Conservation (phyloP, 495 filamentous ascomycete species). For the Terfezia boudieri region DNA sequence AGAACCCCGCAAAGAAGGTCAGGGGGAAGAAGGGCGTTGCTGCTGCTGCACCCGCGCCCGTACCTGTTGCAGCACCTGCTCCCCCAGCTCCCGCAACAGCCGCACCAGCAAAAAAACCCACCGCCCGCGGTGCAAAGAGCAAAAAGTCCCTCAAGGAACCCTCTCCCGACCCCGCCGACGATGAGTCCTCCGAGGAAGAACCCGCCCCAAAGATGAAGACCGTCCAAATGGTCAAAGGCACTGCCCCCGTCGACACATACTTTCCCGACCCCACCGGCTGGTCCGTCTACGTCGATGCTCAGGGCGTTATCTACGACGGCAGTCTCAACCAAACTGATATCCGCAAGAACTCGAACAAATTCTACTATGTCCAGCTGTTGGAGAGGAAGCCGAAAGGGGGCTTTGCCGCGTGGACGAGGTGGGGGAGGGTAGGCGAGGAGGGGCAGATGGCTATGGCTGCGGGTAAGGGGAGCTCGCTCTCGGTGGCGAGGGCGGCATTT, state of each 20-base stretch:
- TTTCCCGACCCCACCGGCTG: constrained; percentile 13
- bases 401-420: constrained; percentile 39
- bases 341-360: constrained; percentile 45
- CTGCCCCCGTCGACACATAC: constrained; percentile 27
- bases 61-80: not conserved
- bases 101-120: not conserved
- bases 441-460: constrained; percentile 33
- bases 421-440: constrained; percentile 56
- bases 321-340: constrained; percentile 39
- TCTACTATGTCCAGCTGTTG: constrained; percentile 38
- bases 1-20: constrained; percentile 17
- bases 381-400: constrained; percentile 4
- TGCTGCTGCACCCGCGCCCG: constrained; percentile 4
- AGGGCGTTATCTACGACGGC: constrained; percentile 42
- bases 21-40: constrained; percentile 6
- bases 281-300: constrained; percentile 40
- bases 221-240: constrained; percentile 22
- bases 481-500: constrained; percentile 31
- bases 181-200: constrained; percentile 26
- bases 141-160: not conserved
- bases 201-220: constrained; percentile 30
- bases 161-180: constrained; percentile 1
- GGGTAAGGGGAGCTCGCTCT: constrained; percentile 21
- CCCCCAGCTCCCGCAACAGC: not conserved
- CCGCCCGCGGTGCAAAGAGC: not conserved